These are phyloP conservation scores for Suillus luteus DNA, from an alignment of 768 basidiomycete species.

Conservation along the genomic window DNA sequence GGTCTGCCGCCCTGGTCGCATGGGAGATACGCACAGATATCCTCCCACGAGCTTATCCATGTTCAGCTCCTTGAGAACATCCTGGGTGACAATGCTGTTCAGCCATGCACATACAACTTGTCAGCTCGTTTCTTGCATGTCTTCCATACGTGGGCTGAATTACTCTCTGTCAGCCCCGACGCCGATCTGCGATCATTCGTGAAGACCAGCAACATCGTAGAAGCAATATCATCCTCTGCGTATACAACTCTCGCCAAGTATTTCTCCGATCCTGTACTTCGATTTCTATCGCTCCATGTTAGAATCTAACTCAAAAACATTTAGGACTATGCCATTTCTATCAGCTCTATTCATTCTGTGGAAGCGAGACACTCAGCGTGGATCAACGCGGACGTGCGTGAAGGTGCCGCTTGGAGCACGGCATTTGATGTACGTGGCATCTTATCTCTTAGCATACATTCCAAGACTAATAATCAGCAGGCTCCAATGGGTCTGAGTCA, in stretches of 20 bases:
- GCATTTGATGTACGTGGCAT: slow-evolving; percentile 54
- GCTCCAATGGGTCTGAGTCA: slow-evolving; percentile 44
- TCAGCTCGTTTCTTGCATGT: slow-evolving; percentile 28
- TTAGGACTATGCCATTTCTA: slow-evolving; percentile 49
- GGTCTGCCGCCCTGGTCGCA: slow-evolving; percentile 54
- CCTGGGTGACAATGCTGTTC: slow-evolving; percentile 45
- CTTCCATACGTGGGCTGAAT: background rate
- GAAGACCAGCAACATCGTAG: slow-evolving; percentile 50
- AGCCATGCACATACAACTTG: slow-evolving; percentile 66
- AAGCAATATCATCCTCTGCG: slow-evolving; percentile 55
- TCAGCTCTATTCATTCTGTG: slow-evolving; percentile 56
- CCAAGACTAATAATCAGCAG: slow-evolving; percentile 29
- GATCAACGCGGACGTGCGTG: slow-evolving; percentile 52
- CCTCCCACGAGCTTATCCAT: slow-evolving; percentile 56
- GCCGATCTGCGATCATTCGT: slow-evolving; percentile 50
- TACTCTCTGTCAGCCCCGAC: slow-evolving; percentile 38
- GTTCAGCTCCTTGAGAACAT: slow-evolving; percentile 50
- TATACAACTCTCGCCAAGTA: slow-evolving; percentile 57
- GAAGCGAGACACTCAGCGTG: slow-evolving; percentile 69
- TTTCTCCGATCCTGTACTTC: slow-evolving; percentile 44
- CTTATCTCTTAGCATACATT: slow-evolving; percentile 30
- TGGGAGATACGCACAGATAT: slow-evolving; percentile 52
- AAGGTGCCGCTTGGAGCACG: slow-evolving; percentile 55
- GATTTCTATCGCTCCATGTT: slow-evolving; percentile 29
- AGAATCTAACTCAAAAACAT: slow-evolving; percentile 6